Conservation (phyloP, 2,329 filamentous ascomycete genomes). For the Didymella exigua region DNA sequence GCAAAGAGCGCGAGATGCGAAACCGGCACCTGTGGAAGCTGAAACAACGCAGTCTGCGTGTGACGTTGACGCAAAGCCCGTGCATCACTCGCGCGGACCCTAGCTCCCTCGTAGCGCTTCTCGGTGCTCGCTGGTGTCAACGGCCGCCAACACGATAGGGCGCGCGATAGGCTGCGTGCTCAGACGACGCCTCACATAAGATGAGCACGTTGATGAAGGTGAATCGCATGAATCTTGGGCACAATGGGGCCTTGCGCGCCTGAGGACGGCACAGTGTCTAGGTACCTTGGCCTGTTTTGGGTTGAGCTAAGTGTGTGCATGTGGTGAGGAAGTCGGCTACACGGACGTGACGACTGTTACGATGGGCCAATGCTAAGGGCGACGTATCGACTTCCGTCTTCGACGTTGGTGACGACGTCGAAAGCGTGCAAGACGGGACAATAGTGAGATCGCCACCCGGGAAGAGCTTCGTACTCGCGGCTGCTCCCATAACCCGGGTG, state of each 20-base stretch:
- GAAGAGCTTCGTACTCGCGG: neutral
- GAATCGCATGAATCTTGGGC: constrained; percentile 2
- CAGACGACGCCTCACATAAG: constrained; percentile 5
- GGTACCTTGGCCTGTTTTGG: no score
- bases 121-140: constrained; percentile 3
- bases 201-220: constrained; percentile 3
- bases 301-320: no score
- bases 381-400: neutral
- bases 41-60: constrained; percentile 17
- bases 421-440: neutral
- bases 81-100: constrained; percentile 1
- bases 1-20: neutral
- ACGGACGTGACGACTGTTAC: neutral
- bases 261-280: no score
- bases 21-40: constrained; percentile 4
- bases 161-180: constrained; percentile 6
- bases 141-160: neutral
- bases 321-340: neutral
- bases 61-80: constrained; percentile 5
- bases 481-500: constrained; percentile 1
- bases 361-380: neutral
- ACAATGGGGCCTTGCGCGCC: neutral
- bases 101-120: constrained; percentile 6
- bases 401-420: neutral
- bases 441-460: constrained; percentile 5